A percentile compares a stretch with the other conserved stretches of the same genome.
Evolutionary conservation across 495 filamentous ascomycete species (phyloP).

Genomic region (Tuber melanosporum): DNA sequence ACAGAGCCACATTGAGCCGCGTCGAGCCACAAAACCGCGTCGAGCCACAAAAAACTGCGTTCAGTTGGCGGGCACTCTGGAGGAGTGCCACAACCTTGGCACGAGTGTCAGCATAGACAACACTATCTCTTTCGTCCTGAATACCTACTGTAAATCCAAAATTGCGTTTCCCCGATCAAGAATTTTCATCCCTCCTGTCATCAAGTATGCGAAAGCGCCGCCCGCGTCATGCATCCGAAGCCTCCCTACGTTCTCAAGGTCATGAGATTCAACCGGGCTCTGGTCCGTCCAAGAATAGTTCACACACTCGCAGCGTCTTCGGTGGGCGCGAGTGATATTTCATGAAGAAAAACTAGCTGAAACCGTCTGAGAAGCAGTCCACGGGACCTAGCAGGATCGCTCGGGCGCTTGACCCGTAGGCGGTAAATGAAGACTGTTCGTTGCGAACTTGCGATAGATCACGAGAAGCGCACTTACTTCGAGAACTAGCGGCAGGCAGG

Average conservation of each 20-base stretch:
- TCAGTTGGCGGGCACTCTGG: too few species aligned
- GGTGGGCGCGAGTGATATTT: background rate
- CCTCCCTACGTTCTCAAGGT: slow-evolving; percentile 40
- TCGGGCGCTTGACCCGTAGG: background rate
- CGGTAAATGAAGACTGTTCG: too few species aligned
- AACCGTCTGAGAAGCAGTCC: slow-evolving; percentile 7
- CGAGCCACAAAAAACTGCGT: too few species aligned
- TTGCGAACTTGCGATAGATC: too few species aligned
- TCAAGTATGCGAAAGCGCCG: slow-evolving; percentile 37
- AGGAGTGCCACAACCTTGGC: too few species aligned
- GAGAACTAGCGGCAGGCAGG: too few species aligned
- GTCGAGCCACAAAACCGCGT: too few species aligned
- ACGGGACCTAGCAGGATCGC: background rate
- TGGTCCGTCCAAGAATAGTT: slow-evolving; percentile 46
- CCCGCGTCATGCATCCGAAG: slow-evolving; percentile 45
- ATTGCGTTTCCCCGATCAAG: background rate
- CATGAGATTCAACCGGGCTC: slow-evolving; percentile 46
- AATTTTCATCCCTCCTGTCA: slow-evolving; percentile 41
- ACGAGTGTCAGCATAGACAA: too few species aligned
- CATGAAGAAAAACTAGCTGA: background rate
- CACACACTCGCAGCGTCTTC: slow-evolving; percentile 33
- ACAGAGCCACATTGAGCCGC: too few species aligned
- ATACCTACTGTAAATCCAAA: too few species aligned
- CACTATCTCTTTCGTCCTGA: too few species aligned
- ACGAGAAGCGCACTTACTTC: too few species aligned